Evolutionary conservation across 2,329 filamentous ascomycete species (phyloP).

Genomic region (Blastomyces emzantsi): DNA sequence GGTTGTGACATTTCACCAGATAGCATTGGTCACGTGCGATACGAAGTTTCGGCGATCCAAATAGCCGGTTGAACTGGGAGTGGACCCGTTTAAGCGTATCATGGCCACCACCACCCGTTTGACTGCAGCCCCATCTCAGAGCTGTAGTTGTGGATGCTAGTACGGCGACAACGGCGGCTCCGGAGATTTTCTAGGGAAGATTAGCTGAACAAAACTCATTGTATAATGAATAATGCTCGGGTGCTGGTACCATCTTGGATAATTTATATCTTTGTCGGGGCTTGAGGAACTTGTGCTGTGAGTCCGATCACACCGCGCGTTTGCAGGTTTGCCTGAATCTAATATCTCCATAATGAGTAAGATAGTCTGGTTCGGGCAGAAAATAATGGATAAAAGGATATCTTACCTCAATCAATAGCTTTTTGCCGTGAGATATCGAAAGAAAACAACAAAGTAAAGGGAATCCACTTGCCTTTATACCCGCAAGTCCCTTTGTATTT

Average conservation of each 20-base stretch:
- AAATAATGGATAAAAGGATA: background rate
- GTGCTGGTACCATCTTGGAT: background rate
- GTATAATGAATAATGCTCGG: background rate
- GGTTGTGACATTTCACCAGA: background rate
- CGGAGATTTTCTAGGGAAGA: background rate
- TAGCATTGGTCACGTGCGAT: background rate
- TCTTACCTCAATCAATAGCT: background rate
- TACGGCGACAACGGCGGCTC: background rate
- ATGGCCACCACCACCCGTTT: background rate
- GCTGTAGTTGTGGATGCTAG: background rate
- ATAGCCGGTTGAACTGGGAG: background rate
- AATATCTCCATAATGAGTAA: background rate
- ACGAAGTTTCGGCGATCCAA: background rate
- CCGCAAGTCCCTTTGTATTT: background rate
- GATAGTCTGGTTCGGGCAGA: background rate
- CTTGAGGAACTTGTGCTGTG: background rate
- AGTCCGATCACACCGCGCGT: background rate
- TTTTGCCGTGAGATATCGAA: background rate
- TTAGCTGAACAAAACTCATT: background rate
- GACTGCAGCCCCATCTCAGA: background rate
- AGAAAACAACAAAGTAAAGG: background rate
- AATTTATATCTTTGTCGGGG: background rate
- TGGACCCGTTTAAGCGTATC: background rate
- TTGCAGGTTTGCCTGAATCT: background rate
- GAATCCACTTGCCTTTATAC: background rate